A percentile compares a stretch with the other conserved stretches of the same genome.
These are phyloP conservation scores for Taphrina populina DNA, from an alignment of 1,139 yeast species.

Conservation along the genomic window DNA sequence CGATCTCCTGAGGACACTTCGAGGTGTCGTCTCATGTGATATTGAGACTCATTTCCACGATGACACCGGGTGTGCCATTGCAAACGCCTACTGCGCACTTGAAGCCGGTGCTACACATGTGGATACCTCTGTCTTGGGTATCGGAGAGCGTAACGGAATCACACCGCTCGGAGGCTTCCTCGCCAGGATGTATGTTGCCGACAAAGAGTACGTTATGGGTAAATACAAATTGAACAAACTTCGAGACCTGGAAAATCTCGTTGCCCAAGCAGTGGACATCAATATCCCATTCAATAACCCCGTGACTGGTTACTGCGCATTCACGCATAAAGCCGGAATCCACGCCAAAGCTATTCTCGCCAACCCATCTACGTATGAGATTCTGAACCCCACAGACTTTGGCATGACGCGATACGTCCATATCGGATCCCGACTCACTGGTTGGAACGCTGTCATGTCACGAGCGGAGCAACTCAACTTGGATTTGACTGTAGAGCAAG, in stretches of 20 bases:
- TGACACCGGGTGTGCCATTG: constrained; percentile 98
- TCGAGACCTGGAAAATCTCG: constrained; percentile 91
- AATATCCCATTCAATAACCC: constrained; percentile 98
- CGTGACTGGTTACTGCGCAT: constrained; percentile 98
- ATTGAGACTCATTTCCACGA: constrained; percentile 99
- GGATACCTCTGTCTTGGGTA: constrained; percentile 94
- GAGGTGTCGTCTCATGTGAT: constrained; percentile 91
- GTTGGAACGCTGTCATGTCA: constrained; percentile 98
- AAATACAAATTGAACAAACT: constrained; percentile 95
- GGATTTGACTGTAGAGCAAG: constrained; percentile 83
- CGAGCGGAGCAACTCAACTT: constrained; percentile 96
- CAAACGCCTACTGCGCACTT: constrained; percentile 95
- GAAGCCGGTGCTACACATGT: constrained; percentile 97
- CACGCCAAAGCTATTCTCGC: constrained; percentile 99
- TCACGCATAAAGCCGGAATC: constrained; percentile 98
- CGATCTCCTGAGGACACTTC: constrained; percentile 89
- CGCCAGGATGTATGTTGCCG: constrained; percentile 99
- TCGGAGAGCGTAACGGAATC: constrained; percentile 98
- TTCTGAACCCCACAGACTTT: constrained; percentile 88
- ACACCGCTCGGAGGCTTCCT: constrained; percentile 96
- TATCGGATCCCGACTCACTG: constrained; percentile 95
- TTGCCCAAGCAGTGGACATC: constrained; percentile 95
- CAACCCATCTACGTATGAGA: constrained; percentile 96
- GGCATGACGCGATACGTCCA: constrained; percentile 92
- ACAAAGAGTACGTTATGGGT: constrained; percentile 90